Conservation (phyloP, 805 yeast species). For the Pichia occidentalis region DNA sequence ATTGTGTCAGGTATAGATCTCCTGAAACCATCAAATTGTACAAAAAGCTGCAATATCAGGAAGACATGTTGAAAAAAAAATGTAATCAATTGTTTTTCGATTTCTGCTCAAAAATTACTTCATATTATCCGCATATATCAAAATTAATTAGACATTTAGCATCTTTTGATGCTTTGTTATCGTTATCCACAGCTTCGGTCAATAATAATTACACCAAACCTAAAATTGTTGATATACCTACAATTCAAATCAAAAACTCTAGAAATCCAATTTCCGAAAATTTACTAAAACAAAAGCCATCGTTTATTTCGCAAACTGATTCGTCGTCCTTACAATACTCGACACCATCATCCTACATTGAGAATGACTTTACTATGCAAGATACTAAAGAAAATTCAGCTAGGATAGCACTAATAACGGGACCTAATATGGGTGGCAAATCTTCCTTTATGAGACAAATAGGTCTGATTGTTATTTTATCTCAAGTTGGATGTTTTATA, state of each 20-base stretch:
- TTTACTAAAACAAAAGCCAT: conserved; percentile 10
- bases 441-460: conserved; percentile 70
- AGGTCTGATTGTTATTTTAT: conserved; percentile 64
- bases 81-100: conserved; percentile 42
- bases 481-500: conserved; percentile 70
- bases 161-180: conserved; percentile 56
- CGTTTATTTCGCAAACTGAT: too few species aligned
- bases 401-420: conserved; percentile 66
- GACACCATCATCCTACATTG: conserved; percentile 39
- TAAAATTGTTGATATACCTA: conserved; percentile 38
- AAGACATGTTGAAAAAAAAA: conserved; percentile 42
- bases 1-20: conserved; percentile 67
- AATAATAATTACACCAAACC: conserved; percentile 46
- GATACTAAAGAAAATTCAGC: conserved; percentile 29
- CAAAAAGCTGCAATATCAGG: conserved; percentile 50
- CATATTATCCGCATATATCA: conserved; percentile 33
- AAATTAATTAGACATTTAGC: conserved; percentile 44
- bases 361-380: conserved; percentile 55
- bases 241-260: conserved; percentile 47
- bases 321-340: too few species aligned
- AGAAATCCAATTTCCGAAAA: conserved; percentile 34
- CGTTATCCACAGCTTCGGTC: conserved; percentile 55
- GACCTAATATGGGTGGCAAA: conserved; percentile 89
- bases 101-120: conserved; percentile 36
- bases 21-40: conserved; percentile 48